Evolutionary conservation across 371 early-diverging fungal genomes (phyloP).

Genomic region (Synchytrium microbalum): DNA sequence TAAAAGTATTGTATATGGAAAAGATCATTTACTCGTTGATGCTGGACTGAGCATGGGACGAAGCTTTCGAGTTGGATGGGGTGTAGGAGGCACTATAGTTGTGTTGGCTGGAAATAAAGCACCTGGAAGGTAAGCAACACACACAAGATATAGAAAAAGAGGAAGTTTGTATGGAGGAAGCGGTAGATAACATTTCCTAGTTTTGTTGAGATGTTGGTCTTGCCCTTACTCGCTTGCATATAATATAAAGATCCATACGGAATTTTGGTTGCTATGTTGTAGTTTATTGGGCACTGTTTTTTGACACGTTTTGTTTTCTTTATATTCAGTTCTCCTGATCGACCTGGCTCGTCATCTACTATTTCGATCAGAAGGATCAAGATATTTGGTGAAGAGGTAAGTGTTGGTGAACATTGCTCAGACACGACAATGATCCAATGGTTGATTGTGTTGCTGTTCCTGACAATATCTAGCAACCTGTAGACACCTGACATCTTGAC

Average conservation of each 20-base stretch:
- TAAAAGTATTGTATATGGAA: conserved; percentile 2
- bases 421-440: too few relatives aligned
- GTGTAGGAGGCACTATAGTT: conserved; percentile 51
- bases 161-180: background rate
- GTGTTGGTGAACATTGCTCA: background rate
- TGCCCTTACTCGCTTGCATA: background rate
- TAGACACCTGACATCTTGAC: background rate
- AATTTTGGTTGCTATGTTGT: background rate
- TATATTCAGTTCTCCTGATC: conserved; percentile 4
- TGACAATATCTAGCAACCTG: background rate
- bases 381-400: conserved; percentile 9
- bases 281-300: background rate
- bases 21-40: conserved; percentile 30
- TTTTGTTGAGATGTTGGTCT: background rate
- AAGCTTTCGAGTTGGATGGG: conserved; percentile 71
- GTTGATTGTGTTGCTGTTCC: background rate
- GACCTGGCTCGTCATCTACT: conserved; percentile 9
- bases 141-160: background rate
- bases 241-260: background rate
- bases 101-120: conserved; percentile 32
- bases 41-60: conserved; percentile 65
- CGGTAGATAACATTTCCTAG: too few relatives aligned
- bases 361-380: conserved; percentile 6
- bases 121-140: conserved; percentile 7
- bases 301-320: background rate